These are phyloP conservation scores for Salix arbutifolia DNA, from an alignment of 345 rosid species.

Conservation along the genomic window DNA sequence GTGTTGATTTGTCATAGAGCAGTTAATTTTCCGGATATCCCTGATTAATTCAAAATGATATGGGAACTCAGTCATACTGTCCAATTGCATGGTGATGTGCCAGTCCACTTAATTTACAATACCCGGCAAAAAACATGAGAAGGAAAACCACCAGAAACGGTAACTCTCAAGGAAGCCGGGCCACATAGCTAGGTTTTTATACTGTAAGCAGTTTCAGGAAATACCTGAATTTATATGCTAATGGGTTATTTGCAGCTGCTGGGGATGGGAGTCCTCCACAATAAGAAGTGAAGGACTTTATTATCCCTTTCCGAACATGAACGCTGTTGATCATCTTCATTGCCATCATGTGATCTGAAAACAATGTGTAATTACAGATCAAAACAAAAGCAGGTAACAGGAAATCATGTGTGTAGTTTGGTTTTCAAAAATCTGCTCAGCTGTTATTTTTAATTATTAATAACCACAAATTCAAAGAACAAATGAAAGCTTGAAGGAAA, in stretches of 20 bases:
- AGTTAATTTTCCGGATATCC: neutral
- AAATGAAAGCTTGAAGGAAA: neutral
- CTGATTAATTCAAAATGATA: neutral
- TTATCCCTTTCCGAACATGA: constrained; percentile 53
- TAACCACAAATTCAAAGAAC: neutral
- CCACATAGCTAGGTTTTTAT: neutral
- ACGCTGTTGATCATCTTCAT: constrained; percentile 89
- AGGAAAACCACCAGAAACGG: neutral
- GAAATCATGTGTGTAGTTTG: neutral
- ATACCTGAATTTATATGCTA: constrained; percentile 92
- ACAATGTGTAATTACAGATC: neutral
- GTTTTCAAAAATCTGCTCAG: neutral
- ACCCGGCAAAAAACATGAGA: neutral
- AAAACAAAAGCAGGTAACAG: neutral
- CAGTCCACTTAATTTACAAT: neutral
- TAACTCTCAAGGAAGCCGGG: neutral
- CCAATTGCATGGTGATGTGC: neutral
- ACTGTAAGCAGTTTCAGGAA: neutral
- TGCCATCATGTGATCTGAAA: constrained; percentile 96
- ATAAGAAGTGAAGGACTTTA: constrained; percentile 80
- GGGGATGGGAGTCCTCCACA: constrained; percentile 99
- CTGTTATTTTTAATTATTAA: too few relatives aligned
- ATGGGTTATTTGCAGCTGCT: constrained; percentile 88
- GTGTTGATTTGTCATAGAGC: neutral
- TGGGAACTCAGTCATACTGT: neutral